Evolutionary conservation across 2,329 filamentous ascomycete genomes (phyloP).

Genomic region (Nemania abortiva): DNA sequence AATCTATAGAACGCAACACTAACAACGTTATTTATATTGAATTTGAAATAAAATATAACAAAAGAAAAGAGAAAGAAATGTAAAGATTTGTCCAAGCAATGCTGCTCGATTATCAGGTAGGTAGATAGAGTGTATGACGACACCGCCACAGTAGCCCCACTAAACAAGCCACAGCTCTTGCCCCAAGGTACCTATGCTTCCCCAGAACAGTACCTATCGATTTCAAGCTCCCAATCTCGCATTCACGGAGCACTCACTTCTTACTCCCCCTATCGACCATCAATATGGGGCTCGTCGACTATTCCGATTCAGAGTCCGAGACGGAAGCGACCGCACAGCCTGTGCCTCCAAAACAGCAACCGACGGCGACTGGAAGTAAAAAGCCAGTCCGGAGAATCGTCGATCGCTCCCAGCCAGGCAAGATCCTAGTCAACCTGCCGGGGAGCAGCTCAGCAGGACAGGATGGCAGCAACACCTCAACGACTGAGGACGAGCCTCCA

Average conservation of each 20-base stretch:
- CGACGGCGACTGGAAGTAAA: conserved; percentile 57
- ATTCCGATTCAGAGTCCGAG: conserved; percentile 84
- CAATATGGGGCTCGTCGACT: conserved; percentile 81
- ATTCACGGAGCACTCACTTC: background rate
- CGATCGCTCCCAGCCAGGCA: conserved; percentile 82
- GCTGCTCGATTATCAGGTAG: too few relatives aligned
- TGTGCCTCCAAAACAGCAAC: conserved; percentile 37
- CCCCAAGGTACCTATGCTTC: conserved; percentile 4
- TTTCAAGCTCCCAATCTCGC: conserved; percentile 22
- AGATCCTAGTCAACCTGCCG: conserved; percentile 85
- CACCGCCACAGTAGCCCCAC: background rate
- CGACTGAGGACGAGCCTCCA: conserved; percentile 67
- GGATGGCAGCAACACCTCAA: conserved; percentile 49
- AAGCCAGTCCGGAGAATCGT: conserved; percentile 82
- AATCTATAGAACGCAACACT: too few relatives aligned
- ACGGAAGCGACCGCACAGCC: conserved; percentile 66
- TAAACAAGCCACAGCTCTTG: conserved; percentile 25
- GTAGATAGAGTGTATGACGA: too few relatives aligned
- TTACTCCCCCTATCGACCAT: conserved; percentile 18
- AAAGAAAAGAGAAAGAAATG: too few relatives aligned
- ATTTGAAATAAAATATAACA: too few relatives aligned
- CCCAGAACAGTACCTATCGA: background rate
- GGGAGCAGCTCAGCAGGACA: conserved; percentile 57
- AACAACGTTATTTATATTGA: too few relatives aligned
- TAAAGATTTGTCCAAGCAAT: too few relatives aligned